These are phyloP conservation scores for Hanseniaspora taiwanica DNA, from an alignment of 805 yeast genomes.

Conservation along the genomic window DNA sequence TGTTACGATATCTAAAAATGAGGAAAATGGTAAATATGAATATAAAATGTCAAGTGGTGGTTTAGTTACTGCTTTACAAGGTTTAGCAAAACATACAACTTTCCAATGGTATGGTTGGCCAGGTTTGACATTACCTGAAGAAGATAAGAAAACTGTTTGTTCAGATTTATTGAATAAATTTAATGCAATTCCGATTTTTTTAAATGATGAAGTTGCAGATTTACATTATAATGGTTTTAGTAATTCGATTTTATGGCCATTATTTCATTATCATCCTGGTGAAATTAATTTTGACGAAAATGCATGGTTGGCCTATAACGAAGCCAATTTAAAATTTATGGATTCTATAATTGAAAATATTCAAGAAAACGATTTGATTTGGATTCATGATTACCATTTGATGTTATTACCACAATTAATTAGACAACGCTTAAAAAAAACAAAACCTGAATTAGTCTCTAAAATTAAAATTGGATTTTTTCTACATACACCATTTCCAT, in stretches of 20 bases:
- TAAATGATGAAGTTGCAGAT: conserved; percentile 84
- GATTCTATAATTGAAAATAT: conserved; percentile 54
- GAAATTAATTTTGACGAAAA: conserved; percentile 96
- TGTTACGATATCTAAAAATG: conserved; percentile 65
- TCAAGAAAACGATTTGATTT: conserved; percentile 73
- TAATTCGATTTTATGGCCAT: conserved; percentile 92
- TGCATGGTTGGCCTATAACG: conserved; percentile 96
- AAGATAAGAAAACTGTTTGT: conserved; percentile 57
- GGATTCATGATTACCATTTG: conserved; percentile 97
- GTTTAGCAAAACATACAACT: conserved; percentile 65
- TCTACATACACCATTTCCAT: conserved; percentile 95
- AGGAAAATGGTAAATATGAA: conserved; percentile 47
- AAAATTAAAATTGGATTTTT: conserved; percentile 82
- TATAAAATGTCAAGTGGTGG: conserved; percentile 97
- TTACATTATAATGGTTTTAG: conserved; percentile 93
- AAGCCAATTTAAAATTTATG: conserved; percentile 80
- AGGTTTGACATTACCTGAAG: conserved; percentile 71
- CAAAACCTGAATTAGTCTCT: conserved; percentile 20
- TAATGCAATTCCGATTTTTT: conserved; percentile 80
- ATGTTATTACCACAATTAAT: conserved; percentile 90
- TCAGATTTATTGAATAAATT: conserved; percentile 61
- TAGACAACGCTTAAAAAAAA: conserved; percentile 40
- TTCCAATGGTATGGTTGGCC: conserved; percentile 99
- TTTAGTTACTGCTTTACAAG: conserved; percentile 88
- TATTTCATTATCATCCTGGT: conserved; percentile 97